A percentile compares a stretch with the other conserved stretches of the same genome.
phyloP scores from a whole-genome alignment of 1,139 yeast genomes.

The Hyphopichia pseudoburtonii region DNA sequence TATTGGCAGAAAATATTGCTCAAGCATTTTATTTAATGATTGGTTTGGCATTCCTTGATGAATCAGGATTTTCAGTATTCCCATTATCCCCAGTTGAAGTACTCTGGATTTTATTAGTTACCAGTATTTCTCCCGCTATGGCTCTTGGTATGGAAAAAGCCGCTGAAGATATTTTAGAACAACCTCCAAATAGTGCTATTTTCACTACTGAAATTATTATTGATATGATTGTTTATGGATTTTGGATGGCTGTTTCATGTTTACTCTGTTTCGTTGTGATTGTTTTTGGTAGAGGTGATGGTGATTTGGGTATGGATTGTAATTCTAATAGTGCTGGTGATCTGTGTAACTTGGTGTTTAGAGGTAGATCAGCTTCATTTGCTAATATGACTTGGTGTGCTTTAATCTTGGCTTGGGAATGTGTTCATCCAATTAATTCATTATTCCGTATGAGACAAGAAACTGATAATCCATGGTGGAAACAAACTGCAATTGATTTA shows the following conservation, averaged over 20 bases:
- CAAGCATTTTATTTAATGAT: conserved; percentile 44
- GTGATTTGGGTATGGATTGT: conserved; percentile 30
- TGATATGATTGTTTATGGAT: conserved; percentile 35
- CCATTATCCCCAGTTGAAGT: conserved; percentile 39
- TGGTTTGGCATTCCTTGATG: conserved; percentile 35
- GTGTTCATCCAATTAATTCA: conserved; percentile 67
- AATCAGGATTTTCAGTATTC: conserved; percentile 31
- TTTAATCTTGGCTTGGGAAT: conserved; percentile 79
- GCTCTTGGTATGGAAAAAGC: conserved; percentile 39
- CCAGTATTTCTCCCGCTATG: conserved; percentile 42
- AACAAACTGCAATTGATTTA: conserved; percentile 53
- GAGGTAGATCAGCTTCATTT: conserved; percentile 73
- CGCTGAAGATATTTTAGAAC: conserved; percentile 27
- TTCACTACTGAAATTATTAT: conserved; percentile 33
- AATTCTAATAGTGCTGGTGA: conserved; percentile 13
- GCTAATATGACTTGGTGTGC: conserved; percentile 85
- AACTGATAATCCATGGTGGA: conserved; percentile 52
- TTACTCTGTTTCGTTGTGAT: conserved; percentile 30
- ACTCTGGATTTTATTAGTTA: conserved; percentile 37
- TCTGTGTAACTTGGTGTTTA: conserved; percentile 59
- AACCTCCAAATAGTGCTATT: conserved; percentile 30
- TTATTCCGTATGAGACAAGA: conserved; percentile 69
- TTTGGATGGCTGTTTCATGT: conserved; percentile 37
- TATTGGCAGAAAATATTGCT: conserved; percentile 51
- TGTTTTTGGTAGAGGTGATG: conserved; percentile 32